phyloP scores from a whole-genome alignment of 1,284 basidiomycete genomes.

The Puccinia polysora region DNA sequence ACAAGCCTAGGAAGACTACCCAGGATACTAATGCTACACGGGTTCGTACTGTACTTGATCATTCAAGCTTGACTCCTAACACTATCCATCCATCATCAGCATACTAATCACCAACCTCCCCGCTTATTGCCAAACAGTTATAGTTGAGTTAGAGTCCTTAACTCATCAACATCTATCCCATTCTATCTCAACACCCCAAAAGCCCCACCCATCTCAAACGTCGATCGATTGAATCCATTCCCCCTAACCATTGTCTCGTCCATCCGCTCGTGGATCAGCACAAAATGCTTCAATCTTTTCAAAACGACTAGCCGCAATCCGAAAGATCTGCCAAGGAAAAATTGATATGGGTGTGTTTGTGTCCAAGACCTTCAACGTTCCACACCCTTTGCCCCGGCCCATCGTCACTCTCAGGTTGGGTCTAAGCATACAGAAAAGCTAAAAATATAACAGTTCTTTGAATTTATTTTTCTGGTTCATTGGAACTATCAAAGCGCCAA shows the following conservation, averaged over 20 bases:
- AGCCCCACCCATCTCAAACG: too few relatives aligned
- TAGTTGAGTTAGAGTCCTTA: background rate
- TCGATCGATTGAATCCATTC: background rate
- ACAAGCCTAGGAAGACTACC: background rate
- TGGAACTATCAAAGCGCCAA: background rate
- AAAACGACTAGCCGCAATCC: conserved; percentile 33
- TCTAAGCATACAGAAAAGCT: background rate
- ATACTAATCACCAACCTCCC: background rate
- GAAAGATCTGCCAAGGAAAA: conserved; percentile 16
- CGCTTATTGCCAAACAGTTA: background rate
- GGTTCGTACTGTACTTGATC: background rate
- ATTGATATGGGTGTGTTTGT: conserved; percentile 31
- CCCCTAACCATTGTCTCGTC: background rate
- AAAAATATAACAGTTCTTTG: background rate
- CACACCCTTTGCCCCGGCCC: too few relatives aligned
- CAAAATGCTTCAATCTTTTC: conserved; percentile 39
- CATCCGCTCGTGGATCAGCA: background rate
- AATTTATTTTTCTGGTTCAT: background rate
- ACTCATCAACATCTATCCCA: too few relatives aligned
- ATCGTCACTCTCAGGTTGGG: background rate
- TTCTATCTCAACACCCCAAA: too few relatives aligned
- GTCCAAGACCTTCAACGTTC: too few relatives aligned
- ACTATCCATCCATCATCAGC: background rate
- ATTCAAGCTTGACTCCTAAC: background rate
- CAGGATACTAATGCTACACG: conserved; percentile 28